Conservation (phyloP, 371 early-diverging fungal species). For the Rhizomucor pusillus region DNA sequence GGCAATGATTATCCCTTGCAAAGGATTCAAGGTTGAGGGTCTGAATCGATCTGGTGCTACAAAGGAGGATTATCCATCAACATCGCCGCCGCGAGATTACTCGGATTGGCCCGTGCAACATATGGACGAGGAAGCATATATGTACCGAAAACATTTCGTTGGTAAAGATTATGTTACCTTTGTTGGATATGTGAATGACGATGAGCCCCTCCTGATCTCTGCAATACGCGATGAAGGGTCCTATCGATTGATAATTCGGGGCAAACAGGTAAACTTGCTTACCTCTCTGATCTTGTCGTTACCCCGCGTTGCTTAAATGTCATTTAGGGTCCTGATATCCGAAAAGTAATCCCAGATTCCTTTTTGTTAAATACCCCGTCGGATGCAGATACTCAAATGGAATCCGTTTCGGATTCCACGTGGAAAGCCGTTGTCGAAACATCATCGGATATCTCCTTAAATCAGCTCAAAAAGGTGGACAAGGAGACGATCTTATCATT, state of each 20-base stretch:
- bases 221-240: conserved; percentile 20
- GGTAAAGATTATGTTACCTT: conserved; percentile 36
- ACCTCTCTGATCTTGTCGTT: background rate
- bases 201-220: conserved; percentile 14
- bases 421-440: conserved; percentile 22
- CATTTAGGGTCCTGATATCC: conserved; percentile 16
- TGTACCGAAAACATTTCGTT: conserved; percentile 36
- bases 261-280: conserved; percentile 26
- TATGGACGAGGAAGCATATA: conserved; percentile 29
- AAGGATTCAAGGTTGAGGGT: conserved; percentile 26
- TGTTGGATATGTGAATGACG: conserved; percentile 22
- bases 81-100: conserved; percentile 7
- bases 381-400: conserved; percentile 6
- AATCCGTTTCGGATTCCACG: conserved; percentile 12
- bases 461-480: conserved; percentile 28
- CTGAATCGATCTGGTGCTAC: conserved; percentile 14
- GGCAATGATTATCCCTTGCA: conserved; percentile 26
- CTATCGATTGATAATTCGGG: conserved; percentile 35
- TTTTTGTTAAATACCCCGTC: conserved; percentile 20
- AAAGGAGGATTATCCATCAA: background rate
- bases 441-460: conserved; percentile 17
- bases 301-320: background rate
- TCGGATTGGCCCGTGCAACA: conserved; percentile 15
- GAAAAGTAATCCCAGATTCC: conserved; percentile 22
- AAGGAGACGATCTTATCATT: conserved; percentile 35